Percentiles rank a stretch among this genome's conserved stretches.
Conservation (phyloP, 2,329 filamentous ascomycete genomes). For the Venturia carpophila region DNA sequence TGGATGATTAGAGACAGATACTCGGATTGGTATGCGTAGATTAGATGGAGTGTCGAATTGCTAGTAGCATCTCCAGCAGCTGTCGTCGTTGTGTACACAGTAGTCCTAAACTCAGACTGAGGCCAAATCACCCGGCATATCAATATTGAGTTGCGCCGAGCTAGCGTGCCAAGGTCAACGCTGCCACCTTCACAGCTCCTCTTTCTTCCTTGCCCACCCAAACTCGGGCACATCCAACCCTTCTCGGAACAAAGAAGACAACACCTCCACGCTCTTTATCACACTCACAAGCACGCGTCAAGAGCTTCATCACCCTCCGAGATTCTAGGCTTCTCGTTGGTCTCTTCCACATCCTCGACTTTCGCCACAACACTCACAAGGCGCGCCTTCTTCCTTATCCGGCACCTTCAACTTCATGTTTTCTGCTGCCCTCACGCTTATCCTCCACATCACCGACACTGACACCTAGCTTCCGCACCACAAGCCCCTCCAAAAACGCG, state of each 20-base stretch:
- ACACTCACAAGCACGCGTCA: not conserved
- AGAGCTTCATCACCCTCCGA: not conserved
- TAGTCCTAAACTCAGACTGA: not conserved
- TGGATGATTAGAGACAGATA: not conserved
- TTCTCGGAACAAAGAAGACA: not conserved
- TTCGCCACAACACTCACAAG: not conserved
- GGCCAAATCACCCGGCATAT: not conserved
- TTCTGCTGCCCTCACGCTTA: not conserved
- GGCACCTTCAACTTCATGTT: slow-evolving; percentile 13
- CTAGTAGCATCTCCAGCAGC: not conserved
- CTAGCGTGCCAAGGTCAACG: not conserved
- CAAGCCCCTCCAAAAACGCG: not conserved
- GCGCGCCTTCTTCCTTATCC: slow-evolving; percentile 3
- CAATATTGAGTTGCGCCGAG: not conserved
- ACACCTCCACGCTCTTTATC: slow-evolving; percentile 1
- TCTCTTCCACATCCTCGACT: not conserved
- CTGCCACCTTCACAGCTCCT: not conserved
- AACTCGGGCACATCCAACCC: not conserved
- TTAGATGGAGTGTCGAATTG: not conserved
- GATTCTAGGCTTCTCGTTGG: not conserved
- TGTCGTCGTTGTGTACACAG: slow-evolving; percentile 7
- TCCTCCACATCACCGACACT: slow-evolving; percentile 8
- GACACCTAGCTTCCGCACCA: slow-evolving; percentile 1
- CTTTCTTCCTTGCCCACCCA: not conserved
- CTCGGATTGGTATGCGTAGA: not conserved